A percentile compares a stretch with the other conserved stretches of the same genome.
These are phyloP conservation scores for Schwanniomyces polymorphus DNA, from an alignment of 805 yeast genomes.

Conservation along the genomic window DNA sequence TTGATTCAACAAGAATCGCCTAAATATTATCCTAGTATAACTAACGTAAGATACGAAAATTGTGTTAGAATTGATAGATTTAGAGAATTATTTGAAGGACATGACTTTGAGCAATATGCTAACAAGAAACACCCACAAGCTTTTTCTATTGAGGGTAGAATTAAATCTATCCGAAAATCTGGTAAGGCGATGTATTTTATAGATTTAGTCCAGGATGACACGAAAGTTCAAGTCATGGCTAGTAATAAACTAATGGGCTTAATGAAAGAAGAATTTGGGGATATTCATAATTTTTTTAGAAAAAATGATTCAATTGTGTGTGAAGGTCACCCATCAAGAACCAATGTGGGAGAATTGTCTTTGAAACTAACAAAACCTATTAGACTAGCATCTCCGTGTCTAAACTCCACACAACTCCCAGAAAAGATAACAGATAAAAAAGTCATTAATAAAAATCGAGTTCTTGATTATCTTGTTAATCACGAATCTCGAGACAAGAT, in stretches of 20 bases:
- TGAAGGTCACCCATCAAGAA: constrained; percentile 69
- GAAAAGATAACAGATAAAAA: constrained; percentile 55
- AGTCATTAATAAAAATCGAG: constrained; percentile 65
- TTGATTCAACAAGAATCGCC: constrained; percentile 2
- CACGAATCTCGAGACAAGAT: constrained; percentile 46
- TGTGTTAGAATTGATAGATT: constrained; percentile 9
- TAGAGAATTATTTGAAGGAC: constrained; percentile 3
- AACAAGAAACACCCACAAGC: constrained; percentile 6
- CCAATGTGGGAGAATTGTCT: constrained; percentile 79
- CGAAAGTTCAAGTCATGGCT: constrained; percentile 61
- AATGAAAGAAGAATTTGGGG: constrained; percentile 42
- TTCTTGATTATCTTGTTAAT: constrained; percentile 71
- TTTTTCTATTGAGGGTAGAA: constrained; percentile 50
- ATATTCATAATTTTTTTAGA: constrained; percentile 44
- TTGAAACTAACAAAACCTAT: constrained; percentile 56
- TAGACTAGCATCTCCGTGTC: constrained; percentile 61
- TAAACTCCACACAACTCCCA: constrained; percentile 48
- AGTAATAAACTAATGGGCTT: constrained; percentile 49
- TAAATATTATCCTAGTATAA: constrained; percentile 10
- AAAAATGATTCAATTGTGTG: constrained; percentile 74
- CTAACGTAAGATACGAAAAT: constrained; percentile 6
- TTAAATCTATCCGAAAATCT: constrained; percentile 56
- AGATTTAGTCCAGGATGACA: constrained; percentile 64
- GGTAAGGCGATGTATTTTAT: constrained; percentile 71
- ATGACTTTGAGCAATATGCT: constrained; percentile 8